Evolutionary conservation across 176 grass and related monocot species (phyloP), one percentile per base, ranked within the genome.

Genomic region (Leersia perrieri): DNA sequence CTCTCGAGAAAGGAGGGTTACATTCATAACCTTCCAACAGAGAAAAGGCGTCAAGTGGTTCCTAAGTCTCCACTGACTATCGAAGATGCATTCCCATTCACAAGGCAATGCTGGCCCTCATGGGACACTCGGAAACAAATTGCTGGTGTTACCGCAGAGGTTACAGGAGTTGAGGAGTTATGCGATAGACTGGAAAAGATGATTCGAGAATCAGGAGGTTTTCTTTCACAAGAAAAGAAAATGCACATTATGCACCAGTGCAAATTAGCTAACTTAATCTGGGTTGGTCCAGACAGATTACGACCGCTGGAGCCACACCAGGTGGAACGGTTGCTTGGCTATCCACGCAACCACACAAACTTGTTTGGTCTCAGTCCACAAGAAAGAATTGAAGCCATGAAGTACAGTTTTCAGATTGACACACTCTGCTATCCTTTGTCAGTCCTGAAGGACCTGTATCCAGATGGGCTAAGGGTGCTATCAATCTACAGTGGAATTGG

Each of bases 401-500:
- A 79, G 82, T 88, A 70, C 9, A 66, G 78, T 30, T 95, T 98
- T 72, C 96, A 95, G 65, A 93, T 68, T 53, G 88, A 93, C 57
- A 93, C 84, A 10, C 34, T 89, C 3, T 68, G 84, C 11, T 88
- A 95, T 74, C 28, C 88, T 26, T 73, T 95, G 36, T 95, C 96
- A 3, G 78, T 87, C 11, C 65, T 98, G 73, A 98, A 94, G 76
- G 62, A 57, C 14, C 60, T 58, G 3, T 97, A 74, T 86, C 88
- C 83, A 33, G 69, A 85, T 31, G 92, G 94, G 22, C 28, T 97
- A 5, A 83, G 90, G 39, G 76, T 97, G 32, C 35, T 97, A 62
- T 97, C 94, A 23, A 81, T 97, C 40, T 94, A 87, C 25, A 97
- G 72, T 73, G 91, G 90, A 64, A 90, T 89, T 57, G 94, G 94